These are phyloP conservation scores for Penicillium brasilianum DNA, from an alignment of 2,329 filamentous ascomycete genomes.

Conservation along the genomic window DNA sequence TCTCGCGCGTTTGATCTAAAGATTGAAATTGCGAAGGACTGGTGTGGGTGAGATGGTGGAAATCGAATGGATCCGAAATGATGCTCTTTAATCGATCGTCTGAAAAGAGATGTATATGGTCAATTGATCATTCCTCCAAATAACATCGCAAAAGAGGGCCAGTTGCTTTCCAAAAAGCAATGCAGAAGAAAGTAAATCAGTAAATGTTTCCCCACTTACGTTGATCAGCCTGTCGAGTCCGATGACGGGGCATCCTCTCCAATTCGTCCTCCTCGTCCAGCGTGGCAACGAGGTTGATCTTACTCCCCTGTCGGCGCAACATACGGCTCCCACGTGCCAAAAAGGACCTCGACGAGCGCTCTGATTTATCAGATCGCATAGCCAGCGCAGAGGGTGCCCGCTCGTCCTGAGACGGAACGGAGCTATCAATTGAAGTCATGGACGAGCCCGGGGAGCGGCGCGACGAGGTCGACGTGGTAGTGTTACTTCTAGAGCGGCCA, in stretches of 20 bases:
- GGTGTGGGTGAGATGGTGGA: slow-evolving; percentile 67
- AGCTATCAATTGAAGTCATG: slow-evolving; percentile 44
- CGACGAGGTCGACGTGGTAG: slow-evolving; percentile 58
- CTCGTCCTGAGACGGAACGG: slow-evolving; percentile 40
- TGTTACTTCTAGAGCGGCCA: slow-evolving; percentile 49
- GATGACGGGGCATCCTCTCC: slow-evolving; percentile 38
- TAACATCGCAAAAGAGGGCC: background rate
- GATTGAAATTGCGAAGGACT: slow-evolving; percentile 59
- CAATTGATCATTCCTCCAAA: background rate
- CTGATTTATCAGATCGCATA: slow-evolving; percentile 39
- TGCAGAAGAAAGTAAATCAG: background rate
- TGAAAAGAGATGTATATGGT: slow-evolving; percentile 21
- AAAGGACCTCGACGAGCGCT: slow-evolving; percentile 47
- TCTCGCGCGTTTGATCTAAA: slow-evolving; percentile 57
- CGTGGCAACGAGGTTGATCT: slow-evolving; percentile 50
- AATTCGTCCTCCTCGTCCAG: slow-evolving; percentile 49
- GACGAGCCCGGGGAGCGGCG: slow-evolving; percentile 53
- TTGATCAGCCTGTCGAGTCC: slow-evolving; percentile 39
- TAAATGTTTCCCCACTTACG: slow-evolving; percentile 38
- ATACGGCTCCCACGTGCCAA: slow-evolving; percentile 53
- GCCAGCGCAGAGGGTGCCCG: slow-evolving; percentile 36
- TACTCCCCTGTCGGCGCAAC: slow-evolving; percentile 53
- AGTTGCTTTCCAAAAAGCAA: background rate
- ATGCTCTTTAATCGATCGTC: slow-evolving; percentile 52
- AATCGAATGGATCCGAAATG: slow-evolving; percentile 68